Percentiles rank a stretch among this genome's conserved stretches.
Evolutionary conservation across 257 asterid species (phyloP).

Genomic region (Thymus quinquecostatus): DNA sequence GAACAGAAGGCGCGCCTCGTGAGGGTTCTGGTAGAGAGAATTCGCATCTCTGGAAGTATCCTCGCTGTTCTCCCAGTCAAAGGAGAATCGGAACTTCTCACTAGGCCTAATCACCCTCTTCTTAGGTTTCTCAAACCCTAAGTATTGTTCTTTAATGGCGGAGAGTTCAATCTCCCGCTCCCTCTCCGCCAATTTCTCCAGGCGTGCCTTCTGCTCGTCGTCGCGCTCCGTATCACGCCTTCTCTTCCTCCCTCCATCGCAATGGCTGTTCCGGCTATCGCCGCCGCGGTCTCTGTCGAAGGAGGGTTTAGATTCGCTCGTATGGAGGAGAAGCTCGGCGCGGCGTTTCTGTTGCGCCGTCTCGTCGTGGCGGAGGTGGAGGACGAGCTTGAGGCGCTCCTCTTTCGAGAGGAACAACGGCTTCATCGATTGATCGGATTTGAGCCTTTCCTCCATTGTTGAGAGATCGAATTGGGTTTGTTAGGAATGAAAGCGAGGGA

Average conservation of each 20-base stretch:
- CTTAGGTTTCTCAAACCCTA: conserved; percentile 61
- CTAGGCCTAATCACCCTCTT: conserved; percentile 58
- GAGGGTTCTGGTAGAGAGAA: conserved; percentile 55
- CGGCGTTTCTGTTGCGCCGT: conserved; percentile 57
- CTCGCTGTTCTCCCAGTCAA: conserved; percentile 67
- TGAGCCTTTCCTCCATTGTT: conserved; percentile 35
- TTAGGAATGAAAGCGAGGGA: no score
- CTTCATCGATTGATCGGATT: conserved; percentile 35
- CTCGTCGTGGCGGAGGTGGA: conserved; percentile 67
- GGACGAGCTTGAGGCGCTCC: conserved; percentile 67
- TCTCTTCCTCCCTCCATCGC: conserved; percentile 41
- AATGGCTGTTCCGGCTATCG: conserved; percentile 42
- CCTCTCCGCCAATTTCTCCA: conserved; percentile 55
- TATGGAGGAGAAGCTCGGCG: conserved; percentile 41
- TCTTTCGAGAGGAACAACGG: conserved; percentile 76
- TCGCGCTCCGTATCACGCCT: conserved; percentile 46
- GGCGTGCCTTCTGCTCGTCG: conserved; percentile 59
- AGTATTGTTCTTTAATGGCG: conserved; percentile 56
- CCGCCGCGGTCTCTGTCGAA: conserved; percentile 40
- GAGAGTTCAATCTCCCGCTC: conserved; percentile 57
- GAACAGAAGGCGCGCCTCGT: conserved; percentile 52
- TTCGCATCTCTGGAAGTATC: conserved; percentile 66
- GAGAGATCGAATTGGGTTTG: conserved; percentile 29
- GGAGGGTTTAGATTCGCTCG: conserved; percentile 33
- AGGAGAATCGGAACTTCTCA: conserved; percentile 56